phyloP scores from a whole-genome alignment of 2,329 filamentous ascomycete species.

The Colletotrichum camelliae region DNA sequence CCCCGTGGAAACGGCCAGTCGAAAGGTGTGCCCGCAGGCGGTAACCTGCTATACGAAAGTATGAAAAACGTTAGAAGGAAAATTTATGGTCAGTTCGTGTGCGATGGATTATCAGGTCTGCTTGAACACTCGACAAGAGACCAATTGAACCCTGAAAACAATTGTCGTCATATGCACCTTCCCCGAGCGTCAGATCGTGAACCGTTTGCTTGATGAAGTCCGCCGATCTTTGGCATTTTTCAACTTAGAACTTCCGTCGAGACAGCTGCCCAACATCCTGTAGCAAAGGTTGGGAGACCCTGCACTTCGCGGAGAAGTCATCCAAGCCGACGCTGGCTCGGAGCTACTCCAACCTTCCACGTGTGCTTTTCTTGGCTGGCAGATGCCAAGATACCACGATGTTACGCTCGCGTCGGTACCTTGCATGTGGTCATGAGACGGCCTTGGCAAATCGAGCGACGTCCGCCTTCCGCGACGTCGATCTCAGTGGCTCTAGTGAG shows the following conservation, averaged over 20 bases:
- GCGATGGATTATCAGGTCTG: not conserved
- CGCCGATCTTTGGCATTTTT: not conserved
- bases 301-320: not conserved
- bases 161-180: too few relatives aligned
- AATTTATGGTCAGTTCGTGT: not conserved
- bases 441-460: not conserved
- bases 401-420: not conserved
- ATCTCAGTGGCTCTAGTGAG: not conserved
- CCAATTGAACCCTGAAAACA: not conserved
- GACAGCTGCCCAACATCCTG: not conserved
- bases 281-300: too few relatives aligned
- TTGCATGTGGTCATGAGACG: not conserved
- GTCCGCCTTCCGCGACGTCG: not conserved
- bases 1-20: not conserved
- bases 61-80: too few relatives aligned
- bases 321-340: not conserved
- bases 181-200: not conserved
- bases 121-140: not conserved
- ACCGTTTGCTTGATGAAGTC: accelerated
- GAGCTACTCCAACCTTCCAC: not conserved
- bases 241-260: accelerated
- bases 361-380: not conserved
- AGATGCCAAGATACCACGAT: not conserved
- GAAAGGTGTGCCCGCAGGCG: too few relatives aligned
- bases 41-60: too few relatives aligned